Percentiles rank a stretch among this genome's conserved stretches.
Conservation (phyloP, 768 basidiomycete genomes). For the Hortiboletus campestris region DNA sequence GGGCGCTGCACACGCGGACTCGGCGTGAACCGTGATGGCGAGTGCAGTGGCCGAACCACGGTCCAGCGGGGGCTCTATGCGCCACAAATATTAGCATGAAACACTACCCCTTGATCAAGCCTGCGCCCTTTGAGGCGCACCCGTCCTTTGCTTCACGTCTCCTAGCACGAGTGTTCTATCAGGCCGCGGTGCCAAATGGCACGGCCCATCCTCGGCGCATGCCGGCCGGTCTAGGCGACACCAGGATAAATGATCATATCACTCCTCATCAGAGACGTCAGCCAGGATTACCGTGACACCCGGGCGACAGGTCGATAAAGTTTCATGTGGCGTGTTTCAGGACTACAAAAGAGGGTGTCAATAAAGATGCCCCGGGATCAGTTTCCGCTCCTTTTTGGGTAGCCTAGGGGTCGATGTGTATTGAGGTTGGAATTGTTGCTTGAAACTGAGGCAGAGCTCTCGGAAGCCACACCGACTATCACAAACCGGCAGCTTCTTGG, state of each 20-base stretch:
- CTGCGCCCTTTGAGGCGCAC: neutral
- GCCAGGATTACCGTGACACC: neutral
- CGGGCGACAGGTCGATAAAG: neutral
- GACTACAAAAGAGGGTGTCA: neutral
- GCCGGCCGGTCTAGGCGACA: neutral
- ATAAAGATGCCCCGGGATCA: neutral
- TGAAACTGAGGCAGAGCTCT: neutral
- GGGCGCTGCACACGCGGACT: neutral
- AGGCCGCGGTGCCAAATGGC: neutral
- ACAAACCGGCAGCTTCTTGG: neutral
- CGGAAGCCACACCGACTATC: too few relatives aligned
- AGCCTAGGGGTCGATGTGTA: neutral
- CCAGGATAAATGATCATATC: neutral
- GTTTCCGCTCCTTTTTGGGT: neutral
- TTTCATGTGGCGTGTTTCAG: slow-evolving; percentile 7
- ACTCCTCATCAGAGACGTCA: neutral
- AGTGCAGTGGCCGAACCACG: neutral
- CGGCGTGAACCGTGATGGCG: neutral
- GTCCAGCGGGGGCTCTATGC: neutral
- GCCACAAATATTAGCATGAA: neutral
- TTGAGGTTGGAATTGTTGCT: neutral
- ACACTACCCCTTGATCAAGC: neutral
- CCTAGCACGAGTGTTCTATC: neutral
- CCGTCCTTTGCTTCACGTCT: neutral
- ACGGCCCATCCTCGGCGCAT: neutral